Evolutionary conservation across 305 asterid species (phyloP).

Genomic region (Fraxinus ornus): DNA sequence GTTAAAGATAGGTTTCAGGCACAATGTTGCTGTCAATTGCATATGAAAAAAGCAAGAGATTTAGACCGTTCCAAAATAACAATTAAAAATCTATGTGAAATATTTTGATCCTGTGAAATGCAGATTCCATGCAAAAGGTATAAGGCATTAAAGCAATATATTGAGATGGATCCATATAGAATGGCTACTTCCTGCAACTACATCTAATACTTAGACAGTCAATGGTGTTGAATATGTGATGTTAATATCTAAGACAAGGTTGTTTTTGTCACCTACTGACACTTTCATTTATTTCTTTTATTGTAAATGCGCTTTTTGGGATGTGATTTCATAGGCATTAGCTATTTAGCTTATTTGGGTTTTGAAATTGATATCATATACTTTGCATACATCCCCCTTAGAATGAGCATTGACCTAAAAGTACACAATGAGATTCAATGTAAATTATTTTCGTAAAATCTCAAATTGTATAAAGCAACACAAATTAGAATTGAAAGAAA

Average conservation of each 20-base stretch:
- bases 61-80: neutral
- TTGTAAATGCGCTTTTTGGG: neutral
- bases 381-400: neutral
- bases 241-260: neutral
- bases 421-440: neutral
- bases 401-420: neutral
- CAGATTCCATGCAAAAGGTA: neutral
- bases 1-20: neutral
- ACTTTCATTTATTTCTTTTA: neutral
- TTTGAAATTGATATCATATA: neutral
- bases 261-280: neutral
- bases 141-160: neutral
- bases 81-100: neutral
- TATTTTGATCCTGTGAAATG: neutral
- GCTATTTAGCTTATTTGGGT: neutral
- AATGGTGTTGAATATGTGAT: neutral
- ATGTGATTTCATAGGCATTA: neutral
- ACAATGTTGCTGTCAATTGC: neutral
- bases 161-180: neutral
- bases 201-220: neutral
- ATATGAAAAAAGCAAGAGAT: neutral
- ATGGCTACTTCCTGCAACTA: slow-evolving; percentile 1
- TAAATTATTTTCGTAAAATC: neutral
- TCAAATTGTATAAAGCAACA: neutral
- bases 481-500: slow-evolving; percentile 13